Base-by-base conservation (phyloP, 805 yeast genomes). In the Candida odintsovae region DNA sequence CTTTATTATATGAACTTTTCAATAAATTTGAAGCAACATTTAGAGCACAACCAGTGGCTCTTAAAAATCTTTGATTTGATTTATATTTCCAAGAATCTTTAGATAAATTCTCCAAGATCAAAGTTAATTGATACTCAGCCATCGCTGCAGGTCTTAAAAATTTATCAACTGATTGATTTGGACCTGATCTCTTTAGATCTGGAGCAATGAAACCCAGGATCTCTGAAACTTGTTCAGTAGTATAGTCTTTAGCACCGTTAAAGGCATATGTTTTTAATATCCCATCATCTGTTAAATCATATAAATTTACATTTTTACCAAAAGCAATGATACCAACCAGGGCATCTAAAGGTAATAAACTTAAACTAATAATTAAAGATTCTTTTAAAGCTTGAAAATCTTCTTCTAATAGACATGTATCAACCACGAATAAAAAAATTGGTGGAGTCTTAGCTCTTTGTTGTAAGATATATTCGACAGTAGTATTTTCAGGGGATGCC, bases 41-140 rank as follows among this genome's bases (percentile, higher is more conserved):
- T 21, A 82, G 51, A 3, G 87, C 87, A 41, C 77, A 58, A 3
- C 88, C 89, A 0, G 85, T 79, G 19, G 80, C 68, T 53, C 86
- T 69, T 38, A 69, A 65, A 4, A 73, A 66, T 56, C 89, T 71
- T 49, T 73, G 71, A 46, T 66, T 70, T 40, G 67, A 65, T 15
- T 62, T 55, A 40, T 66, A 67, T 2, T 78, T 77, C 63, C 82
- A 83, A 1, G 70, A 55, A 53, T 82, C 83, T 4, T 69, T 61
- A 12, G 64, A 57, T 41, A 83, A 60, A 20, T 65, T 68, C 46
- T 80, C 83, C 29, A 82, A 60, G 23, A 81, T 68, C 13, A 64
- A 56, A 3, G 73, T 66, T 26, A 82, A 54, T 23, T 72, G 73
- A 59, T 72, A 81, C 54, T 81, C 86, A 20, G 59, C 58, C 48